A percentile compares a stretch with the other conserved stretches of the same genome.
phyloP scores from a whole-genome alignment of 2,329 filamentous ascomycete species.

The Falciphora oryzae region DNA sequence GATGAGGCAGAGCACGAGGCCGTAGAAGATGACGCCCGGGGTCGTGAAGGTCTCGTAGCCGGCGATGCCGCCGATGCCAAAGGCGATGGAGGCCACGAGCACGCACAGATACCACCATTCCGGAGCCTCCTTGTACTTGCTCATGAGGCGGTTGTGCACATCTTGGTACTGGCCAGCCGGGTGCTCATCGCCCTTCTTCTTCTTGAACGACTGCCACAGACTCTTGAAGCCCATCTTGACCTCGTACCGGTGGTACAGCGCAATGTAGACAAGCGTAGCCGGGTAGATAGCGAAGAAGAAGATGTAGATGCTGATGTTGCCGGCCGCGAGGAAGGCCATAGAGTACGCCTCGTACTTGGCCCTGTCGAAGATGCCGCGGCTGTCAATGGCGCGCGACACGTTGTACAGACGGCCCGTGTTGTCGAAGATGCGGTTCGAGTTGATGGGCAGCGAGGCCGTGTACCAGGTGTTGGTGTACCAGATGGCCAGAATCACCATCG shows the following conservation, averaged over 20 bases:
- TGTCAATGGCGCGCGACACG: constrained; percentile 35
- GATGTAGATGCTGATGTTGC: constrained; percentile 45
- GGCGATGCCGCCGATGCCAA: constrained; percentile 41
- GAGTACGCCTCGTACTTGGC: constrained; percentile 44
- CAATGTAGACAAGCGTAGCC: constrained; percentile 43
- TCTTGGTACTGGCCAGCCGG: constrained; percentile 21
- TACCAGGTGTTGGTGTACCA: constrained; percentile 56
- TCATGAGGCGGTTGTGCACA: constrained; percentile 42
- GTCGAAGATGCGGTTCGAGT: constrained; percentile 45
- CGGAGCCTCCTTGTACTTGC: constrained; percentile 39
- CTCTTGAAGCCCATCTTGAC: constrained; percentile 19
- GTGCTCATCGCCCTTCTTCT: constrained; percentile 29
- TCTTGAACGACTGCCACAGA: constrained; percentile 38
- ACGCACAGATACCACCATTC: constrained; percentile 49
- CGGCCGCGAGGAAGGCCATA: constrained; percentile 44
- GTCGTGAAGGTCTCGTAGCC: constrained; percentile 46
- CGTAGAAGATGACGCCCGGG: constrained; percentile 45
- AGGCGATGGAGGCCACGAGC: constrained; percentile 36
- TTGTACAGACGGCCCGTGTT: constrained; percentile 43
- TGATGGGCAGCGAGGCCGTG: constrained; percentile 45
- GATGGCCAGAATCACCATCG: constrained; percentile 48
- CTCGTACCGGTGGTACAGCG: constrained; percentile 32
- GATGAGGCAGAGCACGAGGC: constrained; percentile 41
- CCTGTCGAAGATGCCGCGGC: constrained; percentile 37
- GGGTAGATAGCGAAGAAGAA: constrained; percentile 52